Evolutionary conservation across 225 moss, liverwort and hornwort genomes (phyloP).

Genomic region (Pleurozium schreberi): DNA sequence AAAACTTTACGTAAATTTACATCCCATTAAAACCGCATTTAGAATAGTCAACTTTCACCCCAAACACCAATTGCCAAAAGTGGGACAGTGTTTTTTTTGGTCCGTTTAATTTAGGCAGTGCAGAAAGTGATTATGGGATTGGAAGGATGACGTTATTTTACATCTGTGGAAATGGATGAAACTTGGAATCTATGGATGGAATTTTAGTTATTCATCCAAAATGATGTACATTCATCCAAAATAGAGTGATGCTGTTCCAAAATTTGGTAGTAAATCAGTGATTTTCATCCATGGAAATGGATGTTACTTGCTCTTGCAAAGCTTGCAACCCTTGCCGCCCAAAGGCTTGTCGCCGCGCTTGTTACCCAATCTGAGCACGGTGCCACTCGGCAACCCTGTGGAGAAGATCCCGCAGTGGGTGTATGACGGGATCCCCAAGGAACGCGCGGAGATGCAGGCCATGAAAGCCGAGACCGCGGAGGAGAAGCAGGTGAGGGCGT

Average conservation of each 20-base stretch:
- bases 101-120: too few species aligned
- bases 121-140: too few species aligned
- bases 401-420: slow-evolving; percentile 40
- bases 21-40: background rate
- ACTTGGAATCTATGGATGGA: too few species aligned
- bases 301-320: slow-evolving; percentile 33
- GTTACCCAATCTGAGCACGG: slow-evolving; percentile 22
- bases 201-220: too few species aligned
- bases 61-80: too few species aligned
- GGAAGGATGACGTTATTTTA: too few species aligned
- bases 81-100: too few species aligned
- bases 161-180: too few species aligned
- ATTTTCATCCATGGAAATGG: too few species aligned
- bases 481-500: slow-evolving; percentile 11
- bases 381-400: slow-evolving; percentile 31
- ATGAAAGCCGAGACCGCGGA: slow-evolving; percentile 14
- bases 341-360: slow-evolving; percentile 27
- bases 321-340: slow-evolving; percentile 27
- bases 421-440: slow-evolving; percentile 25
- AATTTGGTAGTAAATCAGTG: too few species aligned
- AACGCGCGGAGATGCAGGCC: slow-evolving; percentile 7
- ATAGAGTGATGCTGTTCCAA: too few species aligned
- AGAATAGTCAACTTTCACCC: background rate
- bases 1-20: background rate
- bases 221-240: too few species aligned